Base-by-base conservation (phyloP, 2,329 filamentous ascomycete genomes). In the Ophiostoma himal-ulmi region DNA sequence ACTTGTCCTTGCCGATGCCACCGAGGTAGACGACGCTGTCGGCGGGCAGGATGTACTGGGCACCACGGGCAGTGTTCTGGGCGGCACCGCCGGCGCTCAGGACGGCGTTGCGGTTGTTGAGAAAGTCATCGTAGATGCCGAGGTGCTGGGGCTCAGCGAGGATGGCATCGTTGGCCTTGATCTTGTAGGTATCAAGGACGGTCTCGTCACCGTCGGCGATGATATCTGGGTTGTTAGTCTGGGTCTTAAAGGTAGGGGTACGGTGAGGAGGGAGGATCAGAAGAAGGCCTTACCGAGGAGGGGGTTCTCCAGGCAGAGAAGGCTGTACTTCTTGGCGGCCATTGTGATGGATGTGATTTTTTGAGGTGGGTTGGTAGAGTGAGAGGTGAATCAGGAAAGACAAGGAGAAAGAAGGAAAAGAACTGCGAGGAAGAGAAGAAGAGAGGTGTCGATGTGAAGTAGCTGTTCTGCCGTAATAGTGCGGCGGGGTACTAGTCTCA, bases 141-240 rank as follows among this genome's bases (percentile, higher is more conserved):
- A 91, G 85, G 83, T 99, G 95, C 85, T 96, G 91, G 79, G 92
- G 88, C 81, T 96, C 93, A 70, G 94, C 94, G 73, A 99, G 92
- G 80, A 99, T 97, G 77, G 95, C 95, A 81, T 99, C 94, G 83
- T 99, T 97, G 80, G 91, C 86, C 86, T 99, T 97, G 77, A 99
- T 86, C 72, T 83, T 89, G 80, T 99, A 99, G 86, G 97, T 96
- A 75, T 94, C 84, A 72, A 99, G 91, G 70, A 98, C 89, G 39
- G 88, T 89, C 76, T 94, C 86, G 81, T 94, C 88, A 76, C 93
- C 96, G 76, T 83, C 77, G 76, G 91, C 95, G 83, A 97, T 94
- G 80, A 99, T 99, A 80, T 99, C 92, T 94, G 76, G 8, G 17
- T 34, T 34, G 64, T 57, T 39, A 69, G 67, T 14, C 20, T 36